Percentiles rank a stretch among this genome's conserved stretches.
phyloP scores from a whole-genome alignment of 306 rosid species.

The apple (Malus domestica) region ASM211411v1 NC_041799.1:1647501-1648000 shows the following conservation, averaged over 20 bases:
- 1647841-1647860: too few species aligned
- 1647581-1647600: background rate
- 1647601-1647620: background rate
- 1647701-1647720: too few species aligned
- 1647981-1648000: background rate
- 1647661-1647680: background rate
- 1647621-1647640: background rate
- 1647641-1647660: background rate
- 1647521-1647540: background rate
- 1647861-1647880: background rate
- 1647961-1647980: background rate
- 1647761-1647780: too few species aligned
- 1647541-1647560: conserved; percentile 11
- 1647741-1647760: too few species aligned
- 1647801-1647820: too few species aligned
- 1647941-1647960: background rate
- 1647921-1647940: background rate
- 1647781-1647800: too few species aligned
- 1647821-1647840: too few species aligned
- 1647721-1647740: too few species aligned
- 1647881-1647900: background rate
- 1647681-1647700: too few species aligned
- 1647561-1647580: background rate
- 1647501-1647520: background rate
- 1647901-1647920: background rate